Base-by-base conservation (phyloP, 257 asterid genomes). In the Avicennia marina region DNA sequence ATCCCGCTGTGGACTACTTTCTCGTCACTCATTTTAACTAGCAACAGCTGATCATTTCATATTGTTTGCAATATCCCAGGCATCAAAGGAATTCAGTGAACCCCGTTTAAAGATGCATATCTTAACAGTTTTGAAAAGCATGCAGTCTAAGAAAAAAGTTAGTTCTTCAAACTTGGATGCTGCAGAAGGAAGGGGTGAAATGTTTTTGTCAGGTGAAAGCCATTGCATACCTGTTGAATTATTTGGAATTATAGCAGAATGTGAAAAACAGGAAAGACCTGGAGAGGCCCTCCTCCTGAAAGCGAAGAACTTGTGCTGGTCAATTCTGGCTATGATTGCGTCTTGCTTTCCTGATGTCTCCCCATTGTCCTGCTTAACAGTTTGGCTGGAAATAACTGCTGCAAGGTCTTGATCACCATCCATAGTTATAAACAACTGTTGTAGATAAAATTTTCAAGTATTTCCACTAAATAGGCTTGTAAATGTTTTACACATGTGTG, bases 351-450 rank as follows among this genome's bases (percentile, higher is more conserved):
- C 93, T 21, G 98, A 93, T 62, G 94, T 81, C 57, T 80, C 95
- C 50, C 73, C 90, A 40, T 69, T 93, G 69, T 83, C 96, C 50
- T 93, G 98, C 81, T 77, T 89, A 47, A 78, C 95, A 19, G 81
- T 86, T 70, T 93, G 98, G 98, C 87, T 93, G 70, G 98, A 93
- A 77, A 89, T 89, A 60, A 89, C 95, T 64, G 95, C 97, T 24
- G 98, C 97, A 77, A 88, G 98, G 98, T 93, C 57, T 48, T 24
- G 49, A 53, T 71, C 29, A 13, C 54, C 48, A 18, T 59, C 73
- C 68, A 63, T 29, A 45, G 42, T 65, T 66, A 56, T 48, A 56
- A 48, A 38, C 51, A 48, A 40, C 47, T 24, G 8, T 29, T 29
- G 34, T 29, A 29, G 34, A 29, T 29, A 0, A 29, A 29, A 4